Conservation (phyloP, 2,329 filamentous ascomycete genomes). For the Neurospora sp. region DNA sequence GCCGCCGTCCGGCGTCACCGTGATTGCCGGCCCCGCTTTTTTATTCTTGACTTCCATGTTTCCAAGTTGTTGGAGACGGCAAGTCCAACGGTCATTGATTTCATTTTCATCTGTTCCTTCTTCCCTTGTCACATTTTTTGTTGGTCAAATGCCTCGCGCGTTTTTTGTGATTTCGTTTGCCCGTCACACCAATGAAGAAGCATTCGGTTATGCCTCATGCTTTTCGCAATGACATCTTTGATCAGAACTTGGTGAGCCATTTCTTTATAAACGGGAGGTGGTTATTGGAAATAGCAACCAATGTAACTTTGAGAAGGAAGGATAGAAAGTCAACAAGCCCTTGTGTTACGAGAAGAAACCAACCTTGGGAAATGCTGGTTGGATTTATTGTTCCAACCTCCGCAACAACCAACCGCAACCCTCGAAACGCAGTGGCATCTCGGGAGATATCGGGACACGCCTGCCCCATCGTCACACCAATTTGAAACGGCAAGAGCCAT, state of each 20-base stretch:
- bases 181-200: not conserved
- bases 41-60: not conserved
- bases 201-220: not conserved
- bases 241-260: not conserved
- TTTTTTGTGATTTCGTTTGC: not conserved
- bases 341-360: not conserved
- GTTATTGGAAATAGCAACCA: not conserved
- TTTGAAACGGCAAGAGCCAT: not conserved
- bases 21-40: not conserved
- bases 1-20: not conserved
- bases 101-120: not conserved
- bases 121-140: not conserved
- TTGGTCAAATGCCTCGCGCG: not conserved
- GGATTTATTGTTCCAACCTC: too few relatives aligned
- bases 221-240: not conserved
- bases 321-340: not conserved
- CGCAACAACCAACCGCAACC: not conserved
- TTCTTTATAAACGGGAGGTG: not conserved
- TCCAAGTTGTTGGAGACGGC: not conserved
- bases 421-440: not conserved
- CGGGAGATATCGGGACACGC: slow-evolving; percentile 15
- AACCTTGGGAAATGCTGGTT: too few relatives aligned
- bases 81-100: not conserved
- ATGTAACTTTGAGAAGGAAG: not conserved
- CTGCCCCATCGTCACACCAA: slow-evolving; percentile 1